phyloP scores from a whole-genome alignment of 805 yeast species.

The Vanderwaltozyma yarrowii region DNA sequence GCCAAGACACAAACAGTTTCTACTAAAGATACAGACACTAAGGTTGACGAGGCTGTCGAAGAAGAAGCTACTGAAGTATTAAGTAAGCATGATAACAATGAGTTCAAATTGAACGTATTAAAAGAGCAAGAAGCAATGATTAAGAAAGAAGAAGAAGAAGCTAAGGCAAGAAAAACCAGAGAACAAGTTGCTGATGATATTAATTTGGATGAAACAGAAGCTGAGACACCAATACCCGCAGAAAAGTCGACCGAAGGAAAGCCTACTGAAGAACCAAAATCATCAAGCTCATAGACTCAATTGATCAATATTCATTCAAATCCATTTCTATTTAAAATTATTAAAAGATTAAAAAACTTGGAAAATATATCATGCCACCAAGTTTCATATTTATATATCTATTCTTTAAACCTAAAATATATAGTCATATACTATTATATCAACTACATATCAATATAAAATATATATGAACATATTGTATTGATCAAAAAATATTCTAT shows the following conservation, averaged over 20 bases:
- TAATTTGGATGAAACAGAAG: slow-evolving; percentile 28
- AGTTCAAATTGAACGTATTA: slow-evolving; percentile 60
- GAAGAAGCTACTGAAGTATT: slow-evolving; percentile 2
- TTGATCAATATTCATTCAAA: not conserved
- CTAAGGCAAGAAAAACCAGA: slow-evolving; percentile 33
- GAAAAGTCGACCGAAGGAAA: not conserved
- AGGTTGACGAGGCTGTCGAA: slow-evolving; percentile 2
- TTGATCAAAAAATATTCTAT: too few species aligned
- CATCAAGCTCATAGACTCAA: not conserved
- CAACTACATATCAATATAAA: too few species aligned
- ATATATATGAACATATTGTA: too few species aligned
- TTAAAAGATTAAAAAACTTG: too few species aligned
- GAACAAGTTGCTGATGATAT: slow-evolving; percentile 29
- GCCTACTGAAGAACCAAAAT: not conserved
- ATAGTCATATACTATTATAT: too few species aligned
- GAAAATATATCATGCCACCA: too few species aligned
- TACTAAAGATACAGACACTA: not conserved
- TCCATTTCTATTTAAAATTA: too few species aligned
- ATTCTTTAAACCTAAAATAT: too few species aligned
- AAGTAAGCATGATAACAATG: slow-evolving; percentile 31
- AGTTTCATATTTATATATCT: too few species aligned
- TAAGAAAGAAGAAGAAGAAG: slow-evolving; percentile 77
- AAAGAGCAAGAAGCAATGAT: slow-evolving; percentile 77
- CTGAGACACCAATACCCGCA: not conserved
- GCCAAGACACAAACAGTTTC: too few species aligned